A percentile compares a stretch with the other conserved stretches of the same genome.
Conservation (phyloP, 1,284 basidiomycete genomes). For the Wallemia mellicola region DNA sequence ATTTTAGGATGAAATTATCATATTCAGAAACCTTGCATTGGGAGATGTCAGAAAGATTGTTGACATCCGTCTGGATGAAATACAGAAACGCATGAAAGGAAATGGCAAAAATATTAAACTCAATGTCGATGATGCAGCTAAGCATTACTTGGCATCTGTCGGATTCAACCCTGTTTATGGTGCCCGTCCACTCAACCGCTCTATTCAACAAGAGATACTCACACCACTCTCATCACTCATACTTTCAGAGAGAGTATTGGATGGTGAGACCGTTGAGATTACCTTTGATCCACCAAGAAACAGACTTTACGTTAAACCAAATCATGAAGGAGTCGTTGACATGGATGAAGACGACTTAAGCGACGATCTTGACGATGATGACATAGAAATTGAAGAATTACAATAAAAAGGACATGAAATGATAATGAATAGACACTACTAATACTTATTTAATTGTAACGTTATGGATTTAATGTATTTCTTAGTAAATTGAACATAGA, state of each 20-base stretch:
- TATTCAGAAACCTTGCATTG: conserved; percentile 22
- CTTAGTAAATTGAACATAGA: no score
- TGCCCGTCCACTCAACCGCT: conserved; percentile 66
- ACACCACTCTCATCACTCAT: conserved; percentile 72
- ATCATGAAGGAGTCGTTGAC: conserved; percentile 33
- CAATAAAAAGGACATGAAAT: not conserved
- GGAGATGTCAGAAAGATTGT: conserved; percentile 23
- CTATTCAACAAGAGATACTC: conserved; percentile 54
- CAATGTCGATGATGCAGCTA: conserved; percentile 41
- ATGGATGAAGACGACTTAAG: conserved; percentile 13
- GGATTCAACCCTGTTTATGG: conserved; percentile 40
- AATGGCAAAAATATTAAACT: conserved; percentile 44
- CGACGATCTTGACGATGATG: not conserved
- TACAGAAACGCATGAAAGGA: conserved; percentile 43
- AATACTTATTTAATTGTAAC: no score
- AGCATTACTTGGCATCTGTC: conserved; percentile 47
- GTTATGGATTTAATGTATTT: no score
- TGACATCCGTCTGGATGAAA: conserved; percentile 22
- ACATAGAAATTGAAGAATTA: not conserved
- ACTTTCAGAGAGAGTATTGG: conserved; percentile 49
- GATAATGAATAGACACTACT: no score
- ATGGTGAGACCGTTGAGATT: conserved; percentile 47
- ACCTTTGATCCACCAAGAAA: conserved; percentile 61
- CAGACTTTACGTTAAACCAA: conserved; percentile 46
- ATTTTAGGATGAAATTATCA: conserved; percentile 20